Evolutionary conservation across 225 moss, liverwort and hornwort species (phyloP), one percentile per base, ranked within the genome.

Genomic region (Neckera pumila): DNA sequence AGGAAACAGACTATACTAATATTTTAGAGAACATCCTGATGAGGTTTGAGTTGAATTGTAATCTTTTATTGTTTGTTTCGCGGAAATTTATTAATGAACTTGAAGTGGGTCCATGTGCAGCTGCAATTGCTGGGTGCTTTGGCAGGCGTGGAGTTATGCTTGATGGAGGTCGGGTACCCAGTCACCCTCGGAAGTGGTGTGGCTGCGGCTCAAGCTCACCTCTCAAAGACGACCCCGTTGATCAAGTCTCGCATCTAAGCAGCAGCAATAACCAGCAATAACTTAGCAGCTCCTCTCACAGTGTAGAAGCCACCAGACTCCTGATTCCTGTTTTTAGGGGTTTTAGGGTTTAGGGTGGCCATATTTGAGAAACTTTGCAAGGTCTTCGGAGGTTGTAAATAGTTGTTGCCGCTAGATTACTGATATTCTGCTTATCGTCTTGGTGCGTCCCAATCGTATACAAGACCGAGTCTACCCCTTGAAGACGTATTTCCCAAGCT

Each of bases 91-190:
- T 58, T 75, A n/a, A 60, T 54, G 76, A 60, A 14, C 45, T 31
- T 62, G 23, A 66, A 53, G 7, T 34, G 23, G 57, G 70, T 87
- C 27, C 12, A 13, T 65, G 73, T 78, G 88, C 96, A 98, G 98
- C 69, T 98, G 90, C 97, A 98, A 98, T 43, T 98, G 91, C 90
- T 98, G 14, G 98, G 96, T 16, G 95, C 95, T 23, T 83, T 98
- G 84, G 96, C 96, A 31, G 98, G 97, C 22, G 96, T 97, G 67
- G 98, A 98, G 89, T 67, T 98, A 22, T 90, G 89, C 36, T 86
- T 97, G 70, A 64, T 66, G 81, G 98, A 98, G 72, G 89, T 92
- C 30, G 98, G 98, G 34, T 93, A 95, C 72, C 90, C 95, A 27
- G 81, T 98, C 40, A 91, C 93, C 36, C 80, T 96, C 25, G 98